Base-by-base conservation (phyloP, 441 rosid genomes). In the Heliophila coronopifolia region DNA sequence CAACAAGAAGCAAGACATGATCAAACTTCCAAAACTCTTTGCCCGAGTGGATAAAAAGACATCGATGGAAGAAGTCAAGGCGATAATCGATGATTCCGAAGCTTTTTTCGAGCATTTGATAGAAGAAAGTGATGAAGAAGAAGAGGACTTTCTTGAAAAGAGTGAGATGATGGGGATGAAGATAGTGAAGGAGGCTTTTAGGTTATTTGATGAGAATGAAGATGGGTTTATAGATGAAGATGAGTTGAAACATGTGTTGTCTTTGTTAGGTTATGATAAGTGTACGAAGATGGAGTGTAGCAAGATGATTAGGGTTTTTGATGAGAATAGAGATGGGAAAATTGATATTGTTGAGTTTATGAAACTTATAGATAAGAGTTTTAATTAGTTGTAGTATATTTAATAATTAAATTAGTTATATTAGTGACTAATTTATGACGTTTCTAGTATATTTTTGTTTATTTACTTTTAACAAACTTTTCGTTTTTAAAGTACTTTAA, bases 191-290 rank as follows among this genome's bases (percentile, higher is more conserved):
- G 83, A 50, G 38, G 79, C 86, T 4, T 86, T 83, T 71, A 41
- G 28, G 10, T 33, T 78, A 25, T 83, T 83, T 32, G 95, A 86
- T 55, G 74, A 58, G 49, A 83, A 83, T 39, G 55, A 63, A 16
- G 88, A 86, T 46, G 83, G 89, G 10, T 78, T 73, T 61, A 77
- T 83, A 17, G 86, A 79, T 38, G 74, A 77, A n/a, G 41, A 36
- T 23, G 92, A 86, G 63, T 56, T 86, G 38, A 59, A 69, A 61
- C 68, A 56, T 54, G 70, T 77, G 9, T 53, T 84, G 11, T 19
- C 12, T 23, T 31, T 42, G 30, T 64, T 84, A 28, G 73, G 73
- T 40, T 70, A 55, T 9, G 28, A 38, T 17, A 71, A 70, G 26
- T 68, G 53, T 31, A 50, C 77, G 34, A 70, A 59, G 24, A 70